Percentiles rank a stretch among this genome's conserved stretches.
phyloP scores from a whole-genome alignment of 1,139 yeast genomes.

The Petasospora fabianii region DNA sequence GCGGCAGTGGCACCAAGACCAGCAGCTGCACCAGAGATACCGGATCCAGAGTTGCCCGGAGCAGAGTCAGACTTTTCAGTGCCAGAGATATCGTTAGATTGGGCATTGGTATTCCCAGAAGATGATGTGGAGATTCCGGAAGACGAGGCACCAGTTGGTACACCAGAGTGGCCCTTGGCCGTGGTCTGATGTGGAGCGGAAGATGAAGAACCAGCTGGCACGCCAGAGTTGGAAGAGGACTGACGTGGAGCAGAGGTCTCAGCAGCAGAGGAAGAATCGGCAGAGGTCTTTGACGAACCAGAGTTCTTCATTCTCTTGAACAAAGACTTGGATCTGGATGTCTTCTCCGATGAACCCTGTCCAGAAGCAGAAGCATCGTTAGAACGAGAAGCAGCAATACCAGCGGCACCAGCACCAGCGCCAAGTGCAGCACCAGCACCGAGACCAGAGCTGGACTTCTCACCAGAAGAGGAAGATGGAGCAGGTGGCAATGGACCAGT shows the following conservation, averaged over 20 bases:
- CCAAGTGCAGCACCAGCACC: slow-evolving; percentile 1
- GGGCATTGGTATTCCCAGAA: no score
- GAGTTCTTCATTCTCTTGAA: neutral
- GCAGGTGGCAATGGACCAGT: no score
- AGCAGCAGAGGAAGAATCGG: slow-evolving; percentile 1
- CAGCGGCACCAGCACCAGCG: neutral
- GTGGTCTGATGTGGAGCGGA: no score
- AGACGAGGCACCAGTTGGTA: no score
- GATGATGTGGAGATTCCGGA: no score
- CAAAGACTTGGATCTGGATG: slow-evolving; percentile 1
- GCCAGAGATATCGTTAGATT: no score
- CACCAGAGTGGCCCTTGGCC: no score
- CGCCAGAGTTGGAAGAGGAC: no score
- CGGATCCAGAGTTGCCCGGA: neutral
- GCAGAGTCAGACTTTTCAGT: no score
- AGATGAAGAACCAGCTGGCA: no score
- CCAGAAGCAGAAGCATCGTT: neutral
- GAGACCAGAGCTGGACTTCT: neutral
- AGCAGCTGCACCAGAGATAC: slow-evolving; percentile 1
- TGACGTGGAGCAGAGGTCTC: slow-evolving; percentile 5
- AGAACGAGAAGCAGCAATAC: neutral
- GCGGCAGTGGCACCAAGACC: slow-evolving; percentile 5
- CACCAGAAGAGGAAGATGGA: neutral
- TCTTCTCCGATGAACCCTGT: neutral
- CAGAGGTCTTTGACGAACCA: slow-evolving; percentile 2